Evolutionary conservation across 2,329 filamentous ascomycete species (phyloP).

Genomic region (Aspergillus sp.): DNA sequence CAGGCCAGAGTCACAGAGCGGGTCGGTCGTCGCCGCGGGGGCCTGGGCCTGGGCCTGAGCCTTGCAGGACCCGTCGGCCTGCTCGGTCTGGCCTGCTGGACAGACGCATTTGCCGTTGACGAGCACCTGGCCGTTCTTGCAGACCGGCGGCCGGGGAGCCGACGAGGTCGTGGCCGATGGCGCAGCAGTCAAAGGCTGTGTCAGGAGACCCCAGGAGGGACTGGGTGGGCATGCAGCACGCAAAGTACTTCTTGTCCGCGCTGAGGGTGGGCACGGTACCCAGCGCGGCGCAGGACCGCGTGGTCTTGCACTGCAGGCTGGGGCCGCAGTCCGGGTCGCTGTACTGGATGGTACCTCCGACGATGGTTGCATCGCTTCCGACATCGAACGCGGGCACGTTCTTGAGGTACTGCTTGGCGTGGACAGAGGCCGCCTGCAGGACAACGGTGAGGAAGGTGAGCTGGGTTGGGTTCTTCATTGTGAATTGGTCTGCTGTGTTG

Average conservation of each 20-base stretch:
- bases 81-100: not conserved
- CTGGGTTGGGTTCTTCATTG: not conserved
- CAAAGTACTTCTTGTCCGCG: slow-evolving; percentile 5
- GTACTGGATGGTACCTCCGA: slow-evolving; percentile 5
- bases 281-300: slow-evolving; percentile 1
- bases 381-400: slow-evolving; percentile 2
- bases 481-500: not conserved
- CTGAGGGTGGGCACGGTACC: slow-evolving; percentile 8
- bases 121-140: slow-evolving; percentile 7
- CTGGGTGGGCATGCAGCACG: slow-evolving; percentile 8
- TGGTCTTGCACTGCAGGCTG: slow-evolving; percentile 2
- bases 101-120: slow-evolving; percentile 11
- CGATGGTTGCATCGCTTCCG: slow-evolving; percentile 2
- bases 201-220: slow-evolving; percentile 7
- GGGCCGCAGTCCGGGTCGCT: slow-evolving; percentile 5
- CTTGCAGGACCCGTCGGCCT: slow-evolving; percentile 1
- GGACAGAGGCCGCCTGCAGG: slow-evolving; percentile 1
- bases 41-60: not conserved
- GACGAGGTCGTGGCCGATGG: slow-evolving; percentile 8
- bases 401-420: slow-evolving; percentile 1
- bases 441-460: not conserved
- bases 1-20: slow-evolving; percentile 6
- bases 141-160: slow-evolving; percentile 8
- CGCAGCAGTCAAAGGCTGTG: slow-evolving; percentile 14
- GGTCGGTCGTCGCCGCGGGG: not conserved